Evolutionary conservation across 306 rosid genomes (phyloP).

Genomic region (Prunus salicina): DNA sequence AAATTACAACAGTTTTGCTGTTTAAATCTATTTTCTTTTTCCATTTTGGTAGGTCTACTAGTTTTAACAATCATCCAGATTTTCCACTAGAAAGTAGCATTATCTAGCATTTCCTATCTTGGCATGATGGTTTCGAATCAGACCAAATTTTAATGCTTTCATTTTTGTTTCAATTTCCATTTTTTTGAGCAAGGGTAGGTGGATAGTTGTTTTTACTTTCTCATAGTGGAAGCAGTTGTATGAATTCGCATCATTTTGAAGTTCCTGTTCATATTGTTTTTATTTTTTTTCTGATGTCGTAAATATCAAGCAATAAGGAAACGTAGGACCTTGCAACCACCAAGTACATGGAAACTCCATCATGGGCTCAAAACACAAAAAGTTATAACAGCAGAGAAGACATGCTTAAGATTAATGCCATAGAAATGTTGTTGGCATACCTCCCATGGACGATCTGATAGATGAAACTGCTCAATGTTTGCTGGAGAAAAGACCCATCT

Average conservation of each 20-base stretch:
- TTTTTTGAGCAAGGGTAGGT: neutral
- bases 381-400: neutral
- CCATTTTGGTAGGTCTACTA: neutral
- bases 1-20: neutral
- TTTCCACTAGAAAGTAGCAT: neutral
- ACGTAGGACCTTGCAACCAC: neutral
- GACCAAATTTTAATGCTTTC: neutral
- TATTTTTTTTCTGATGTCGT: neutral
- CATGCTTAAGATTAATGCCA: neutral
- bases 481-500: conserved; percentile 92
- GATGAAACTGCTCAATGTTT: conserved; percentile 80
- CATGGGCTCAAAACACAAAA: neutral
- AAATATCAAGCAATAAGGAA: neutral
- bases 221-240: neutral
- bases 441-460: conserved; percentile 97
- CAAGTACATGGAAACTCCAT: neutral
- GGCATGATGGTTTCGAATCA: neutral
- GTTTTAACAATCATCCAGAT: neutral
- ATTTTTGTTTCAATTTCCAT: neutral
- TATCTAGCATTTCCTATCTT: neutral
- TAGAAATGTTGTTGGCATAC: conserved; percentile 34
- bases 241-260: neutral
- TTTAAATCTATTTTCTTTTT: neutral
- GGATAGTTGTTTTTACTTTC: neutral
- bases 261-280: neutral